A percentile compares a stretch with the other conserved stretches of the same genome.
phyloP scores from a whole-genome alignment of 345 rosid genomes.

The Moricandia moricandioides region DNA sequence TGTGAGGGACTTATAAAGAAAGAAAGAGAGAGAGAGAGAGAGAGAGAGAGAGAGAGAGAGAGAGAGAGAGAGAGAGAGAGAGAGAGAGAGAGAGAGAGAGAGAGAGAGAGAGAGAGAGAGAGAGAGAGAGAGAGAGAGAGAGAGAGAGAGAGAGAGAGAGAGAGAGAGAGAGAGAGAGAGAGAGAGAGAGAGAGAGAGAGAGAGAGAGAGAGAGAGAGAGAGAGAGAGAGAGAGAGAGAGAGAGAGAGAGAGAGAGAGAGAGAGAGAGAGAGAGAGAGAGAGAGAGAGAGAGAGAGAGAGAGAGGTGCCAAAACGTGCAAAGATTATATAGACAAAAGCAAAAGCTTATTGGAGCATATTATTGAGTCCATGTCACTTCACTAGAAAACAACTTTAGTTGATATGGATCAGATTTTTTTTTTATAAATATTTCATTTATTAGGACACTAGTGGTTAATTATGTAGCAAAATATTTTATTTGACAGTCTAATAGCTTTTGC shows the following conservation, averaged over 20 bases:
- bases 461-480: too few relatives aligned
- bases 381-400: not conserved
- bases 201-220: not conserved
- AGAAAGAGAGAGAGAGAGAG: not conserved
- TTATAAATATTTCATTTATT: too few relatives aligned
- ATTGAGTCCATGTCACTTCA: conserved; percentile 24
- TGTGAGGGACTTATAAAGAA: too few relatives aligned
- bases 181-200: not conserved
- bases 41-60: not conserved
- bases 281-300: not conserved
- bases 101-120: not conserved
- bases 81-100: not conserved
- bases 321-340: conserved; percentile 25
- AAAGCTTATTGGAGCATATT: conserved; percentile 21
- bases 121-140: not conserved
- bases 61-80: not conserved
- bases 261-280: not conserved
- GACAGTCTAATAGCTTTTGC: too few relatives aligned
- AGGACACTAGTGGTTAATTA: too few relatives aligned
- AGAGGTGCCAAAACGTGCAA: not conserved
- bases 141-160: not conserved
- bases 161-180: not conserved
- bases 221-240: not conserved
- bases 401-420: not conserved
- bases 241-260: not conserved